Conservation (phyloP, 2,329 filamentous ascomycete genomes). For the Trichocomaceae sp. region DNA sequence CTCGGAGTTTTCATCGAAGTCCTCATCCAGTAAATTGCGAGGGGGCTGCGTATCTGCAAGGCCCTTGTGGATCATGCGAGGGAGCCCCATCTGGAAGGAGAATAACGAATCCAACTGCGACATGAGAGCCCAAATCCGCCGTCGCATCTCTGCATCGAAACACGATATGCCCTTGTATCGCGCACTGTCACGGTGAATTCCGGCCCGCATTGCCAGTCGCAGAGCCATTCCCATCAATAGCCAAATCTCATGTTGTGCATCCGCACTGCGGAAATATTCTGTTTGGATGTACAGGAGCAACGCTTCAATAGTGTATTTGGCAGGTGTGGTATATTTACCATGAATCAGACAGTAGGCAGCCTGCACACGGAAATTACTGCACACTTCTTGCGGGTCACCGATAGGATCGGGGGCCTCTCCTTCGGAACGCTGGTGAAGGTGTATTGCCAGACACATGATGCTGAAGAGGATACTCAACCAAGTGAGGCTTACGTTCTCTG, state of each 20-base stretch:
- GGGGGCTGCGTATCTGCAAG: conserved; percentile 56
- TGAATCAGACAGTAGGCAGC: conserved; percentile 25
- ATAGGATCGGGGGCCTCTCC: conserved; percentile 18
- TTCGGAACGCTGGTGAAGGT: conserved; percentile 19
- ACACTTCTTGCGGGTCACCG: conserved; percentile 16
- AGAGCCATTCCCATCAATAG: conserved; percentile 51
- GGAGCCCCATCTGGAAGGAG: conserved; percentile 59
- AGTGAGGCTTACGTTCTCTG: conserved; percentile 20
- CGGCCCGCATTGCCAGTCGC: conserved; percentile 56
- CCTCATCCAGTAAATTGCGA: conserved; percentile 54
- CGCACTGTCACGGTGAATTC: conserved; percentile 53
- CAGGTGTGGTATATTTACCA: conserved; percentile 25
- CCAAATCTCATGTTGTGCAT: conserved; percentile 47
- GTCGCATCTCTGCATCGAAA: conserved; percentile 51
- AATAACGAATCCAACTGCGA: conserved; percentile 55
- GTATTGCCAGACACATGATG: conserved; percentile 22
- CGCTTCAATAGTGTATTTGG: conserved; percentile 26
- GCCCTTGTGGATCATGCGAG: conserved; percentile 54
- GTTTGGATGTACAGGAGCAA: conserved; percentile 23
- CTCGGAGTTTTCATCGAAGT: conserved; percentile 48
- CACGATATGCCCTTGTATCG: conserved; percentile 49
- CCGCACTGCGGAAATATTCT: conserved; percentile 25
- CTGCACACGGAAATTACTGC: conserved; percentile 45
- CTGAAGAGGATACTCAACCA: conserved; percentile 26
- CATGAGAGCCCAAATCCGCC: conserved; percentile 36